Conservation (phyloP, 768 basidiomycete genomes). For the Phallus indusiatus region DNA sequence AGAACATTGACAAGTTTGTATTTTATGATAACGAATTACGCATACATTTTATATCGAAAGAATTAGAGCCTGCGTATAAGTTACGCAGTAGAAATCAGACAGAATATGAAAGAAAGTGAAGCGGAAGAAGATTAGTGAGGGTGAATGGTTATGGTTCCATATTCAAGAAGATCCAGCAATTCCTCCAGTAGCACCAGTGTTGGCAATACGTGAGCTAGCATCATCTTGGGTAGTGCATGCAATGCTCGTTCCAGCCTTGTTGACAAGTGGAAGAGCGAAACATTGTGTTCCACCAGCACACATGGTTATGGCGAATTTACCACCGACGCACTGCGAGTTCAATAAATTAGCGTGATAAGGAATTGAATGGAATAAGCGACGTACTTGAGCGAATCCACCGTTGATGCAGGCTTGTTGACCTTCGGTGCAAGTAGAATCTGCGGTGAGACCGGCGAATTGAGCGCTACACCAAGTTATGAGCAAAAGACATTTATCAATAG, state of each 20-base stretch:
- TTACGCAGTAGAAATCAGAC: too few species aligned
- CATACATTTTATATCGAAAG: too few species aligned
- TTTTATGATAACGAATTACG: too few species aligned
- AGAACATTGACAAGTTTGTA: too few species aligned
- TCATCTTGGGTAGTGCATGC: conserved; percentile 41
- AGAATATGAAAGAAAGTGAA: too few species aligned
- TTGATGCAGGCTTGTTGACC: conserved; percentile 35
- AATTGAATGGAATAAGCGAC: not conserved
- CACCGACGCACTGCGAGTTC: conserved; percentile 28
- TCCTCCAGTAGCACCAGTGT: conserved; percentile 36
- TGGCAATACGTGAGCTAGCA: conserved; percentile 30
- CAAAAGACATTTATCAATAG: too few species aligned
- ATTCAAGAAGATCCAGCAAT: conserved; percentile 23
- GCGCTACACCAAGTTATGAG: conserved; percentile 14
- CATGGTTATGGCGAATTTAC: conserved; percentile 30
- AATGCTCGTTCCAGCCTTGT: conserved; percentile 28
- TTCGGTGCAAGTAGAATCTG: conserved; percentile 6
- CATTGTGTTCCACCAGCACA: conserved; percentile 32
- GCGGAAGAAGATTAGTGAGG: too few species aligned
- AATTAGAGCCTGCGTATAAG: too few species aligned
- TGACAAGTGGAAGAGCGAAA: conserved; percentile 40
- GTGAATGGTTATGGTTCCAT: too few species aligned
- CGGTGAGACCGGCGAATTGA: conserved; percentile 22
- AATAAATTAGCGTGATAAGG: too few species aligned
- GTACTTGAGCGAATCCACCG: conserved; percentile 37